A percentile compares a stretch with the other conserved stretches of the same genome.
Conservation (phyloP, 169 alveolate genomes). For the Theileria parva region DNA sequence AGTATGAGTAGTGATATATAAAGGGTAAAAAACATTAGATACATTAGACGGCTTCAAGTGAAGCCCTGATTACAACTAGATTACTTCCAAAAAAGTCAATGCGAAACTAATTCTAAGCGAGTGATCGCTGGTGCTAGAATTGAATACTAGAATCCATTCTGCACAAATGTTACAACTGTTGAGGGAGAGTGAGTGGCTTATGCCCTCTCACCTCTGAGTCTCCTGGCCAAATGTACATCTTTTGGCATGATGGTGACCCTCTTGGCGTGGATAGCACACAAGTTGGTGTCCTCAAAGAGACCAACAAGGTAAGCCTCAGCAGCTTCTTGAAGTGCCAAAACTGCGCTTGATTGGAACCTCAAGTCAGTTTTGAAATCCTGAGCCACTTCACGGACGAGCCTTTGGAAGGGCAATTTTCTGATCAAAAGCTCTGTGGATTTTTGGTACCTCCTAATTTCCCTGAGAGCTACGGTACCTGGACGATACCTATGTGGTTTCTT, state of each 20-base stretch:
- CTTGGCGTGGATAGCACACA: slow-evolving; percentile 99
- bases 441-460: slow-evolving; percentile 97
- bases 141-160: not conserved
- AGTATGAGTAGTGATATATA: not conserved
- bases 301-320: slow-evolving; percentile 98
- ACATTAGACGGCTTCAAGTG: slow-evolving; percentile 80
- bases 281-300: slow-evolving; percentile 98
- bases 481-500: slow-evolving; percentile 95
- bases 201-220: slow-evolving; percentile 97
- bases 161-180: not conserved
- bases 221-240: slow-evolving; percentile 97
- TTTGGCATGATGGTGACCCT: slow-evolving; percentile 99
- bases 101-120: slow-evolving; percentile 36
- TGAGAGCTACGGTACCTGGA: slow-evolving; percentile 98
- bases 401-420: slow-evolving; percentile 98
- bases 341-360: slow-evolving; percentile 98
- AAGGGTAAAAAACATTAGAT: not conserved
- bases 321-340: slow-evolving; percentile 98
- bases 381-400: slow-evolving; percentile 97
- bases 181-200: slow-evolving; percentile 56
- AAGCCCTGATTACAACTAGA: slow-evolving; percentile 70
- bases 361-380: slow-evolving; percentile 97
- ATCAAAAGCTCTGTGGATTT: slow-evolving; percentile 95
- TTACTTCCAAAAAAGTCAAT: slow-evolving; percentile 56
- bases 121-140: not conserved